These are phyloP conservation scores for Phytophthora fragariae DNA, from an alignment of 352 stramenopile genomes.

Conservation along the genomic window DNA sequence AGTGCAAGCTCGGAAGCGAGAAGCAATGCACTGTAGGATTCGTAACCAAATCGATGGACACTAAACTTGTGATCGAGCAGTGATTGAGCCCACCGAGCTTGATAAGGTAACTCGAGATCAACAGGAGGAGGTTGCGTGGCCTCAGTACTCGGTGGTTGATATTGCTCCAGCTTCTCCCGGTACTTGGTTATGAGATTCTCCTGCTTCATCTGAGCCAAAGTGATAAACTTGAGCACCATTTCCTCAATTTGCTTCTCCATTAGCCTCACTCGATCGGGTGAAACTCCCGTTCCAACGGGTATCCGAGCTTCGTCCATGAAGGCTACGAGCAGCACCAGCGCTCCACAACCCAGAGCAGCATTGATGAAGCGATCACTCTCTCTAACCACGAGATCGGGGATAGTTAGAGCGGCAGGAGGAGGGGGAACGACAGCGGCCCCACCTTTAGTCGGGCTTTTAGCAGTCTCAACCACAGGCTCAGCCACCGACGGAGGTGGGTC, in stretches of 20 bases:
- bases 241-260: slow-evolving; percentile 35
- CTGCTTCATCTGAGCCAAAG: slow-evolving; percentile 35
- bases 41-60: slow-evolving; percentile 60
- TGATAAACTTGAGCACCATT: slow-evolving; percentile 45
- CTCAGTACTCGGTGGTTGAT: slow-evolving; percentile 3
- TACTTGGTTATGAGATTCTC: slow-evolving; percentile 11
- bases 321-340: slow-evolving; percentile 51
- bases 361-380: slow-evolving; percentile 60
- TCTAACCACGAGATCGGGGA: slow-evolving; percentile 27
- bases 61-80: slow-evolving; percentile 55
- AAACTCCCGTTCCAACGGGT: slow-evolving; percentile 6
- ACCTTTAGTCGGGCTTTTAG: slow-evolving; percentile 32
- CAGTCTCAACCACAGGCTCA: slow-evolving; percentile 22
- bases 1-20: slow-evolving; percentile 60
- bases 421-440: background rate
- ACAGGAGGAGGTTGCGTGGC: background rate
- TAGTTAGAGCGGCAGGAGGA: background rate
- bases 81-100: slow-evolving; percentile 48
- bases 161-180: slow-evolving; percentile 17
- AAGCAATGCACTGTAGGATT: slow-evolving; percentile 53
- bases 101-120: slow-evolving; percentile 36
- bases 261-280: background rate
- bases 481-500: slow-evolving; percentile 6
- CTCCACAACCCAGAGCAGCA: slow-evolving; percentile 38
- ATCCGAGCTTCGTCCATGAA: slow-evolving; percentile 50